A percentile compares a stretch with the other conserved stretches of the same genome.
These are phyloP conservation scores for Lecanosticta acicola DNA, from an alignment of 2,329 filamentous ascomycete species.

Conservation along the genomic window DNA sequence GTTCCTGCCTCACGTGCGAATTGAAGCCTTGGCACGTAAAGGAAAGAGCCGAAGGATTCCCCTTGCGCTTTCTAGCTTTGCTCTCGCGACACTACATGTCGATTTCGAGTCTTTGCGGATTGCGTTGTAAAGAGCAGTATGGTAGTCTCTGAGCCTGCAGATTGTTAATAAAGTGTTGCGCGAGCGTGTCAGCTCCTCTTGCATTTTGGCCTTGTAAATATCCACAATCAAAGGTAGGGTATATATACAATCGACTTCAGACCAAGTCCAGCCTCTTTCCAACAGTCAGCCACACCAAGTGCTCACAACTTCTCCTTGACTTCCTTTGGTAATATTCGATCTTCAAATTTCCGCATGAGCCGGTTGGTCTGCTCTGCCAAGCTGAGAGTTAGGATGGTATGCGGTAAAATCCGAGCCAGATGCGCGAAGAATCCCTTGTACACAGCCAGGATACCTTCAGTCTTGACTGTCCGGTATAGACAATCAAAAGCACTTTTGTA, in stretches of 20 bases:
- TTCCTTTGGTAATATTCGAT: conserved; percentile 38
- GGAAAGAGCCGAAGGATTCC: too few relatives aligned
- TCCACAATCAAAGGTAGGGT: neutral
- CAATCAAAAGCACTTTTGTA: conserved; percentile 93
- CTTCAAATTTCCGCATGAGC: conserved; percentile 74
- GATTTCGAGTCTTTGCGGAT: too few relatives aligned
- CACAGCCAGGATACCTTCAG: conserved; percentile 84
- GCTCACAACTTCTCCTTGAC: conserved; percentile 24
- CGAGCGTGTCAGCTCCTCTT: too few relatives aligned
- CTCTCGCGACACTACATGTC: too few relatives aligned
- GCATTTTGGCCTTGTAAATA: too few relatives aligned
- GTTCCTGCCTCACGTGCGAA: too few relatives aligned
- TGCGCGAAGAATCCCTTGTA: conserved; percentile 98
- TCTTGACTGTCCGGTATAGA: conserved; percentile 80
- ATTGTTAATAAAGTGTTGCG: too few relatives aligned
- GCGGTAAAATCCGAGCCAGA: conserved; percentile 85
- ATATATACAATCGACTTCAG: neutral
- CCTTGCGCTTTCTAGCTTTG: too few relatives aligned
- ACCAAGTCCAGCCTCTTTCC: too few relatives aligned
- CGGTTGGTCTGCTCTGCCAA: conserved; percentile 97
- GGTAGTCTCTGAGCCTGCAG: too few relatives aligned
- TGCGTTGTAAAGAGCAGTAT: too few relatives aligned
- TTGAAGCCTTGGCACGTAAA: too few relatives aligned
- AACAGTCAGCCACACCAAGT: neutral
- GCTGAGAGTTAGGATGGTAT: conserved; percentile 76